Evolutionary conservation across 1,284 basidiomycete species (phyloP), one percentile per base, ranked within the genome.

Genomic region (Phenoliferia sp.): DNA sequence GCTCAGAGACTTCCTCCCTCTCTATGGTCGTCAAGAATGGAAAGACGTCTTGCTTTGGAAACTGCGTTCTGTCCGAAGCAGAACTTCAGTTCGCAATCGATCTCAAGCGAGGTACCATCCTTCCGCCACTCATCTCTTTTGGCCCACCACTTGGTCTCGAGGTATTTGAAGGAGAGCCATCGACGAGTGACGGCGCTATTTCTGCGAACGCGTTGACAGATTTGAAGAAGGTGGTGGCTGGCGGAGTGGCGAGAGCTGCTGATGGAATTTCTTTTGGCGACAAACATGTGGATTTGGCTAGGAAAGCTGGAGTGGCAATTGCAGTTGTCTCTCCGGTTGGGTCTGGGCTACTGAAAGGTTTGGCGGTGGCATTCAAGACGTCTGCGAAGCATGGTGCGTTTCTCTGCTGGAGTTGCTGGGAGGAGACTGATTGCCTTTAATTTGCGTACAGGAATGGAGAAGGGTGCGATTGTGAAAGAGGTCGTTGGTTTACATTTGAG

Each of bases 191-290:
- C 35, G 57, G 31, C 0, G 26, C 29, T n/a, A 52, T 63, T 29
- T 48, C 16, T 32, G 36, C 16, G 39, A 50, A 17, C 65, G 68
- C 2, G 65, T 62, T 1, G 12, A 32, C 0, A 19, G 36, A 5
- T 64, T 44, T 44, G 39, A 44, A 66, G 54, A 32, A 68, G 31
- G 16, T 56, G 2, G 56, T 32, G 33, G 55, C 33, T 9, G 17
- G 17, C 9, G 22, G 6, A 3, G 22, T 44, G 2, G 57, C 62
- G 22, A 50, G 83, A 39, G 90, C 87, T 0, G 84, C 85, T 5
- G 91, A 94, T 76, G 90, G 90, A 0, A 81, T 91, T 22, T 83
- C 85, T 63, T 92, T 89, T 74, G 82, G 82, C 5, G 85, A 85
- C 32, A 84, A 90, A 56, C 86, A 91, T 75, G 84, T 69, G 52